Conservation (phyloP, 2,329 filamentous ascomycete genomes). For the Trichophyton verrucosum region DNA sequence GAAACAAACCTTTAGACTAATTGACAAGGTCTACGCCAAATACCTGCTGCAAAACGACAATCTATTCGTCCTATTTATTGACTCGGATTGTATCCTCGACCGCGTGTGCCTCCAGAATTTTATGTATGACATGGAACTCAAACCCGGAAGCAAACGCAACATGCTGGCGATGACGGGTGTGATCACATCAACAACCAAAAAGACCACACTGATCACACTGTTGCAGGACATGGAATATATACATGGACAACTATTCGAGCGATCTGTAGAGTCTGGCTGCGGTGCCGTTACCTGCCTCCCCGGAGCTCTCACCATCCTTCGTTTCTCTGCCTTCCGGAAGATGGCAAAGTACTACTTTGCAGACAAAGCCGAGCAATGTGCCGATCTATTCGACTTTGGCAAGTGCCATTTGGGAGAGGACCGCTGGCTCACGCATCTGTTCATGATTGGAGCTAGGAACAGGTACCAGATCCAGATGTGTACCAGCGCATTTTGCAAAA, state of each 20-base stretch:
- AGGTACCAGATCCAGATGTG: constrained; percentile 96
- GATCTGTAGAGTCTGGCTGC: constrained; percentile 87
- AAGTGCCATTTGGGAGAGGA: constrained; percentile 95
- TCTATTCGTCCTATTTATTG: constrained; percentile 90
- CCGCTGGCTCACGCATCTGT: constrained; percentile 90
- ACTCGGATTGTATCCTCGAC: constrained; percentile 92
- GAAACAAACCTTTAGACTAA: constrained; percentile 82
- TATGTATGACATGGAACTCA: constrained; percentile 96
- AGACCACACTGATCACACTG: constrained; percentile 77
- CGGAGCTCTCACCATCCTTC: constrained; percentile 86
- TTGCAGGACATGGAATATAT: constrained; percentile 98
- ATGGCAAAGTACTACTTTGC: constrained; percentile 99
- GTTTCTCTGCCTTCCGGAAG: constrained; percentile 87
- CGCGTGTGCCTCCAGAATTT: constrained; percentile 89
- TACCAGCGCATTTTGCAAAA: constrained; percentile 95
- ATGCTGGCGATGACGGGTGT: constrained; percentile 98
- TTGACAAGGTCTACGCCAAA: constrained; percentile 79
- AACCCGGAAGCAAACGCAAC: constrained; percentile 77
- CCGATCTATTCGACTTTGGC: constrained; percentile 91
- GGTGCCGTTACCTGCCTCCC: constrained; percentile 90
- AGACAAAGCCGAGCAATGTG: constrained; percentile 88
- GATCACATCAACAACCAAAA: constrained; percentile 85
- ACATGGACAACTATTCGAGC: constrained; percentile 90
- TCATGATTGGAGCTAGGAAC: constrained; percentile 94
- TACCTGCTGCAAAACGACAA: constrained; percentile 84